Base-by-base conservation (phyloP, 1,139 yeast species). In the Chernovozyma aurita region DNA sequence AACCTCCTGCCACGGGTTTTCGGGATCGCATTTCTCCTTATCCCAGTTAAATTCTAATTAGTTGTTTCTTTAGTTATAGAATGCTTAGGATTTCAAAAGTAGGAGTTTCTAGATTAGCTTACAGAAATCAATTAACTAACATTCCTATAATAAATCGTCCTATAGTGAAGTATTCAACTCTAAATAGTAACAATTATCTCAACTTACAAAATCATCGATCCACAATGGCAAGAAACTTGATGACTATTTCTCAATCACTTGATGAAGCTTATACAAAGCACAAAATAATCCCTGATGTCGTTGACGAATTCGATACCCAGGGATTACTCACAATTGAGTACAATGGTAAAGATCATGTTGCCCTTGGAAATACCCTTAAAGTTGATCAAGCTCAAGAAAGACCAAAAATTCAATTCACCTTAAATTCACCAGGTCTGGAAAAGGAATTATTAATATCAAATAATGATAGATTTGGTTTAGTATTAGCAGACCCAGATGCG, bases 401-500 rank as follows among this genome's bases (percentile, higher is more conserved):
- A 31, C 96, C 96, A 25, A 53, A 60, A 25, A 68, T 87, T 40
- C 84, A 83, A 51, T 78, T 85, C 57, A 78, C 90, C 4, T 65
- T 80, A 42, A 76, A 77, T 44, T 63, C 76, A 18, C 59, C 70
- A 47, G 42, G 59, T 45, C 58, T 55, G 45, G 64, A 61, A 36
- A 61, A 53, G 37, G 67, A 58, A 34, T 61, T 68, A 52, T 65
- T 61, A 33, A 67, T 75, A 33, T 52, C 63, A 16, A 53, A 61
- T 17, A 55, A 62, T n/a, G 86, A 80, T 45, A 63, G 68, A 35
- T 86, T 83, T 60, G 79, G 92, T 3, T 63, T 88, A 46, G 85
- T 85, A 3, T 50, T 88, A 47, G 88, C 96, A 3, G 96, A 88
- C 57, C 97, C 97, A 1, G 97, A 88, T 65, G 97, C 96, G 7